These are phyloP conservation scores for Colletotrichum destructivum DNA, from an alignment of 2,329 filamentous ascomycete species.

Conservation along the genomic window DNA sequence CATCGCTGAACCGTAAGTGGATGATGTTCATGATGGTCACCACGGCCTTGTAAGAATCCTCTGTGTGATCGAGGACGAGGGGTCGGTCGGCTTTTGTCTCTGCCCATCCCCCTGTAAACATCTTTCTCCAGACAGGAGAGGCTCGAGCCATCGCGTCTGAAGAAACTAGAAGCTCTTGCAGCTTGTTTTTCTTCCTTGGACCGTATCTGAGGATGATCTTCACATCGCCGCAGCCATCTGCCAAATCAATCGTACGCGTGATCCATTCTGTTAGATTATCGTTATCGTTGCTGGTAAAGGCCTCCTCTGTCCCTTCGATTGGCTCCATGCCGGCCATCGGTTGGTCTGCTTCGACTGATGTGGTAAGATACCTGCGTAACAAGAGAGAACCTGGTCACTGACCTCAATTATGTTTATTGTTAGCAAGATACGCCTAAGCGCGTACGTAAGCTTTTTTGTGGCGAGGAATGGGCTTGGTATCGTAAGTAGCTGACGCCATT, in stretches of 20 bases:
- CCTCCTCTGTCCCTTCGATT: too few relatives aligned
- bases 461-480: too few relatives aligned
- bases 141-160: not conserved
- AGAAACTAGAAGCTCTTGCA: not conserved
- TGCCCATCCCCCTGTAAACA: not conserved
- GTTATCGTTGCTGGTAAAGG: too few relatives aligned
- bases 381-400: too few relatives aligned
- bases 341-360: too few relatives aligned
- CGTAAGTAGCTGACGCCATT: too few relatives aligned
- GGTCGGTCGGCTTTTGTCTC: not conserved
- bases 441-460: too few relatives aligned
- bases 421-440: too few relatives aligned
- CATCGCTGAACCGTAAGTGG: not conserved
- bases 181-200: not conserved
- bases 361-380: too few relatives aligned
- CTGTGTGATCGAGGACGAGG: not conserved
- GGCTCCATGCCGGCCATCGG: too few relatives aligned
- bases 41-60: not conserved
- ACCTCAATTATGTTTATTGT: too few relatives aligned
- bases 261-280: not conserved
- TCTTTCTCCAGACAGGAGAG: not conserved
- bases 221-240: not conserved
- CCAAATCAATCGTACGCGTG: not conserved
- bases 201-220: not conserved
- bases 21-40: slow-evolving; percentile 1